These are phyloP conservation scores for Colletotrichum paranaense DNA, from an alignment of 2,329 filamentous ascomycete species.

Conservation along the genomic window DNA sequence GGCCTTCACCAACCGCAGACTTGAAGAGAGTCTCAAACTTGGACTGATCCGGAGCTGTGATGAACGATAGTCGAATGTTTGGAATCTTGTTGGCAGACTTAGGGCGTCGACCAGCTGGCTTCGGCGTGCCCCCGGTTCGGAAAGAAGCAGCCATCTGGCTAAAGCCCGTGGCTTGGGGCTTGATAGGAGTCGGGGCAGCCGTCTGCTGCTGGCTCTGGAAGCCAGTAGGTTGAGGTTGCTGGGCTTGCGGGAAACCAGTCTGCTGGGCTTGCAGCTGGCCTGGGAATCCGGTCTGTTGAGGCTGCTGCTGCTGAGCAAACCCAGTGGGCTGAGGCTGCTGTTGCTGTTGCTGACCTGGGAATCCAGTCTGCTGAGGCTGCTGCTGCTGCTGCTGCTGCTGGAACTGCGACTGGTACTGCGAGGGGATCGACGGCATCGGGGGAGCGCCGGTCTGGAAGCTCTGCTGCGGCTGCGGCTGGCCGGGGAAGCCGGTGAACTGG, in stretches of 20 bases:
- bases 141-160: constrained; percentile 76
- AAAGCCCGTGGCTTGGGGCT: constrained; percentile 75
- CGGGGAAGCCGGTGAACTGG: constrained; percentile 56
- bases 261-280: constrained; percentile 55
- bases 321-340: constrained; percentile 56
- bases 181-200: constrained; percentile 64
- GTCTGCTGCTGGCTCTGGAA: constrained; percentile 63
- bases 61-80: constrained; percentile 94
- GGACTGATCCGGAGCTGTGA: constrained; percentile 92
- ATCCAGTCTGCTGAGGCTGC: constrained; percentile 56
- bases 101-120: constrained; percentile 57
- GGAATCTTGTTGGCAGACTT: constrained; percentile 82
- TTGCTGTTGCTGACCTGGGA: constrained; percentile 54
- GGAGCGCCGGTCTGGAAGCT: constrained; percentile 71
- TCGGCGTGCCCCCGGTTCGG: constrained; percentile 60
- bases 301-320: constrained; percentile 53
- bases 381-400: constrained; percentile 56
- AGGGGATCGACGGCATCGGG: constrained; percentile 69
- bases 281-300: constrained; percentile 55
- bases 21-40: constrained; percentile 99
- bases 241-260: constrained; percentile 57
- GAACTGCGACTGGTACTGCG: constrained; percentile 70
- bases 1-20: constrained; percentile 86
- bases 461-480: constrained; percentile 63
- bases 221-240: constrained; percentile 53